A percentile compares a stretch with the other conserved stretches of the same genome.
These are phyloP conservation scores for Aspergillus avenaceus DNA, from an alignment of 495 filamentous ascomycete species.

Conservation along the genomic window DNA sequence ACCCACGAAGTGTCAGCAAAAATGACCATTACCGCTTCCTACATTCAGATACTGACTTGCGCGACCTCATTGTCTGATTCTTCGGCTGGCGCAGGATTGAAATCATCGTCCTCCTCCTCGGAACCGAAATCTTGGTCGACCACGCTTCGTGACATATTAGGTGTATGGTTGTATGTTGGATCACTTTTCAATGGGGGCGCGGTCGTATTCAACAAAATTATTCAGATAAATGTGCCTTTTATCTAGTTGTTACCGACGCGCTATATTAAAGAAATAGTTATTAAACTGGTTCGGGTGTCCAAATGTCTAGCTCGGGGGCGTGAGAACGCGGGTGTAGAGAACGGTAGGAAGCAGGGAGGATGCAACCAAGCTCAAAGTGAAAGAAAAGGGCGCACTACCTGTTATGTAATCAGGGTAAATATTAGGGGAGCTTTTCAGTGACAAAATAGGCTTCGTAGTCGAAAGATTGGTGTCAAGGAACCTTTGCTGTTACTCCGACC, in stretches of 20 bases:
- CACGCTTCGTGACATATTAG: conserved; percentile 49
- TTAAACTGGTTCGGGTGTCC: background rate
- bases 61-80: conserved; percentile 64
- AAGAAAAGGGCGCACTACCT: background rate
- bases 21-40: background rate
- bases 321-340: background rate
- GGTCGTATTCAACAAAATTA: no score
- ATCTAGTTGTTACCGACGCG: no score
- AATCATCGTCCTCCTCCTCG: conserved; percentile 78
- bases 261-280: background rate
- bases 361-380: background rate
- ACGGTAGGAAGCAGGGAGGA: background rate
- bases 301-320: background rate
- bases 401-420: background rate
- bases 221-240: no score
- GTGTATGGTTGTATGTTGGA: no score
- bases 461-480: background rate
- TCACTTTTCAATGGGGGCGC: background rate
- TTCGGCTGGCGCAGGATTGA: conserved; percentile 68
- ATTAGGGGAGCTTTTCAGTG: background rate
- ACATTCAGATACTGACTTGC: conserved; percentile 3
- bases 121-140: conserved; percentile 58
- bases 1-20: conserved; percentile 14
- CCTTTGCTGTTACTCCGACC: background rate
- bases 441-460: background rate